Conservation (phyloP, 2,329 filamentous ascomycete species). For the Pseudocercospora macadamiae region DNA sequence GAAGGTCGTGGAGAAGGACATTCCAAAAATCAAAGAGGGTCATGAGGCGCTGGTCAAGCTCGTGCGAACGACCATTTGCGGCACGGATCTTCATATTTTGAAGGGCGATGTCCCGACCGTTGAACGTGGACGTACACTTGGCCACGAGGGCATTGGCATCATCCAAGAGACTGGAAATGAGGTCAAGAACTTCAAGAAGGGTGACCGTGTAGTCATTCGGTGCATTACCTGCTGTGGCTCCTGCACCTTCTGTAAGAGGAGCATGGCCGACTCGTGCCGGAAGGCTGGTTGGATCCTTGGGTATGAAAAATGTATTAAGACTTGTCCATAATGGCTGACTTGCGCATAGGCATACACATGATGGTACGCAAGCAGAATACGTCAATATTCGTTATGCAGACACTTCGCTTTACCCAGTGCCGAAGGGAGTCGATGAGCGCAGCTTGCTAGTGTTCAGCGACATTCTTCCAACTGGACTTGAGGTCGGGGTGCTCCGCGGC, state of each 20-base stretch:
- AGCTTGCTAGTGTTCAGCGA: conserved; percentile 58
- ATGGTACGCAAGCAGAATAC: conserved; percentile 62
- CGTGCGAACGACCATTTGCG: conserved; percentile 35
- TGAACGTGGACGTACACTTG: conserved; percentile 51
- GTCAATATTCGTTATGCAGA: conserved; percentile 57
- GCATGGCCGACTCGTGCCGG: conserved; percentile 58
- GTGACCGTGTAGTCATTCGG: conserved; percentile 53
- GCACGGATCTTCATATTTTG: conserved; percentile 57
- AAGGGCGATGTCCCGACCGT: conserved; percentile 58
- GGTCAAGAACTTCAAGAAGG: conserved; percentile 52
- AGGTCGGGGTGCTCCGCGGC: conserved; percentile 57
- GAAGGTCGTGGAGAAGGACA: conserved; percentile 31
- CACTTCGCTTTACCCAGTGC: conserved; percentile 52
- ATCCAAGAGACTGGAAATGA: conserved; percentile 50
- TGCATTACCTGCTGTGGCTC: conserved; percentile 54
- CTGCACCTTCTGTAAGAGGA: conserved; percentile 55
- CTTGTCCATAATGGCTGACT: not conserved
- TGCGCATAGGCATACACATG: conserved; percentile 44
- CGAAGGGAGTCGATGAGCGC: conserved; percentile 46
- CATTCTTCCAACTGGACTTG: conserved; percentile 60
- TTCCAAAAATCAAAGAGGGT: conserved; percentile 27
- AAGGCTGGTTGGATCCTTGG: conserved; percentile 60
- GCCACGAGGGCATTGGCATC: conserved; percentile 58
- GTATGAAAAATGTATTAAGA: not conserved
- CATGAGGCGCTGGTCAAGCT: conserved; percentile 45